A percentile compares a stretch with the other conserved stretches of the same genome.
phyloP scores from a whole-genome alignment of 2,329 filamentous ascomycete species.

The Venturia nashicola region DNA sequence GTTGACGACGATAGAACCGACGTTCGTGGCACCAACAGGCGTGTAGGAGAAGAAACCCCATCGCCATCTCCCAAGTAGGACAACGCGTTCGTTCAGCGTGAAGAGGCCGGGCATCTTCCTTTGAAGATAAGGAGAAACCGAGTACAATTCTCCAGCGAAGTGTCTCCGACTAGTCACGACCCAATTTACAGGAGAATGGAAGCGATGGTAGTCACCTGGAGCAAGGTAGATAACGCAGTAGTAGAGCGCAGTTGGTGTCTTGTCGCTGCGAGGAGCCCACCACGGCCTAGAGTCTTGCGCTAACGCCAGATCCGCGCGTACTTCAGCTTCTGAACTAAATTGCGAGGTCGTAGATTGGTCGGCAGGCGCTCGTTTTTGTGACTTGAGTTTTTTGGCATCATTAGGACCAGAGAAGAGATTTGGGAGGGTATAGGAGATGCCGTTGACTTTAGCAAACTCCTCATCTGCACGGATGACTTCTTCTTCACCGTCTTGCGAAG shows the following conservation, averaged over 20 bases:
- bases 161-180: slow-evolving; percentile 91
- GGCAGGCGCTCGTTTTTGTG: background rate
- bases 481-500: slow-evolving; percentile 31
- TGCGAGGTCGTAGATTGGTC: slow-evolving; percentile 64
- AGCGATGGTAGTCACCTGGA: slow-evolving; percentile 95
- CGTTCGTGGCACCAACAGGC: slow-evolving; percentile 92
- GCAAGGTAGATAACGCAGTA: slow-evolving; percentile 94
- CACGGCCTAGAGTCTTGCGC: slow-evolving; percentile 45
- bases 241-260: slow-evolving; percentile 57
- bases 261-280: slow-evolving; percentile 31
- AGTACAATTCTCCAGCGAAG: slow-evolving; percentile 92
- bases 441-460: slow-evolving; percentile 88
- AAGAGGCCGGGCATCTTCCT: slow-evolving; percentile 87
- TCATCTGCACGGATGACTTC: slow-evolving; percentile 69
- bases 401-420: slow-evolving; percentile 65
- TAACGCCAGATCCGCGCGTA: slow-evolving; percentile 69
- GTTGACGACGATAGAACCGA: slow-evolving; percentile 92
- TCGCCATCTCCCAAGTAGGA: slow-evolving; percentile 84
- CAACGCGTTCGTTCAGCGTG: slow-evolving; percentile 91
- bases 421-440: slow-evolving; percentile 88
- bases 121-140: slow-evolving; percentile 88
- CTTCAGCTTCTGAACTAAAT: slow-evolving; percentile 65
- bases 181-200: slow-evolving; percentile 92
- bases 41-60: slow-evolving; percentile 97
- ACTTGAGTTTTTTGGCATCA: slow-evolving; percentile 29